phyloP scores from a whole-genome alignment of 306 rosid genomes.

The Rosa lucieae region DNA sequence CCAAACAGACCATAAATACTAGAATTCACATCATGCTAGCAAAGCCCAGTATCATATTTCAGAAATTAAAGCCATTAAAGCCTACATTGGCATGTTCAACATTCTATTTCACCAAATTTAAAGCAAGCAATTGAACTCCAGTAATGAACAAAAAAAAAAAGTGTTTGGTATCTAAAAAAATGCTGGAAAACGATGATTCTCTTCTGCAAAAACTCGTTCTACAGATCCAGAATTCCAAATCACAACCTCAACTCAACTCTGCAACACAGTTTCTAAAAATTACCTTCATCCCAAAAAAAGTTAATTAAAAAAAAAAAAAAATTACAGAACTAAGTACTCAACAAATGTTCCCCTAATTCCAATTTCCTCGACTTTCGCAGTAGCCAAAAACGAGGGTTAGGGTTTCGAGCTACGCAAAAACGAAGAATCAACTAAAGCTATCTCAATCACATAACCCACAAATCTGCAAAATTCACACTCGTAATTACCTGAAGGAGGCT shows the following conservation, averaged over 20 bases:
- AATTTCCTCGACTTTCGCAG: not conserved
- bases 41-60: not conserved
- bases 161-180: not conserved
- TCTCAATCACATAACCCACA: not conserved
- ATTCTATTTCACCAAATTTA: constrained; percentile 7
- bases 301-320: not conserved
- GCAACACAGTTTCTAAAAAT: not conserved
- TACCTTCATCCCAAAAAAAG: not conserved
- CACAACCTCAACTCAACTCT: constrained; percentile 1
- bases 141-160: not conserved
- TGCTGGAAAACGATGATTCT: not conserved
- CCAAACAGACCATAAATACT: not conserved
- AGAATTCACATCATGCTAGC: constrained; percentile 6
- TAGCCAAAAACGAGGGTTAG: constrained; percentile 19
- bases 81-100: constrained; percentile 8
- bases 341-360: not conserved
- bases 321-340: not conserved
- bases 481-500: constrained; percentile 29
- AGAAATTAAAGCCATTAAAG: not conserved
- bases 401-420: constrained; percentile 13
- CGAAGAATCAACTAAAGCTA: not conserved
- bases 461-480: constrained; percentile 2
- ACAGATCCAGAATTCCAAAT: constrained; percentile 22
- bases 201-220: not conserved
- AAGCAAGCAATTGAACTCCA: constrained; percentile 12